Evolutionary conservation across 768 basidiomycete species (phyloP), one percentile per base, ranked within the genome.

Genomic region (Boletales sp.): DNA sequence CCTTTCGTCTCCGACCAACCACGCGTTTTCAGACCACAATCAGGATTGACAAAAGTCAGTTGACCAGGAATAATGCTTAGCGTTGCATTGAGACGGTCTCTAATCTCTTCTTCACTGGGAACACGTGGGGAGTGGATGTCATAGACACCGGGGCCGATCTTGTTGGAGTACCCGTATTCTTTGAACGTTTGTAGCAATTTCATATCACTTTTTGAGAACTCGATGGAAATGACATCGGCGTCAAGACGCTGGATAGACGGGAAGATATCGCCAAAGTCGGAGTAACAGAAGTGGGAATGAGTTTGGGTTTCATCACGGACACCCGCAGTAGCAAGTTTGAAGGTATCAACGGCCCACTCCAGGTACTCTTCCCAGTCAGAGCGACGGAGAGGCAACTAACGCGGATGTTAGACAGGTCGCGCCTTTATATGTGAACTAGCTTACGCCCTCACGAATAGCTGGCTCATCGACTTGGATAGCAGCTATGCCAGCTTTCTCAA

Each of bases 391-490:
- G 97, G 97, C 49, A 99, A 80, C 86, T 87, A 59, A n/a, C 19
- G 35, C 8, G 40, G 34, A 52, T 7, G 43, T 46, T 43, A 58
- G 45, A 37, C 13, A 46, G 19, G 27, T 40, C 17, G 17, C 4
- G 17, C 12, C 39, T 29, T 40, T 21, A 36, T 45, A 31, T 17
- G 18, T 32, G 27, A 46, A 38, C 40, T 2, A 12, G 78, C 86
- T 64, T 74, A 88, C 86, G 72, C 97, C 97, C 76, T 99, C 97
- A 76, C 97, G 94, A 63, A 99, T 97, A 52, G 97, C 97, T 50
- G 97, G 97, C 77, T 99, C 97, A 59, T 99, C 97, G 64, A 99
- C 97, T 76, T 99, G 97, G 67, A 99, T 95, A 65, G 95, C 97
- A 59, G 86, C 83, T 71, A 99, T 97, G 54, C 92, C 92, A 54